Evolutionary conservation across 192 early-diverging fungal species (phyloP), one percentile per base, ranked within the genome.

Genomic region (Coemansia sp.): DNA sequence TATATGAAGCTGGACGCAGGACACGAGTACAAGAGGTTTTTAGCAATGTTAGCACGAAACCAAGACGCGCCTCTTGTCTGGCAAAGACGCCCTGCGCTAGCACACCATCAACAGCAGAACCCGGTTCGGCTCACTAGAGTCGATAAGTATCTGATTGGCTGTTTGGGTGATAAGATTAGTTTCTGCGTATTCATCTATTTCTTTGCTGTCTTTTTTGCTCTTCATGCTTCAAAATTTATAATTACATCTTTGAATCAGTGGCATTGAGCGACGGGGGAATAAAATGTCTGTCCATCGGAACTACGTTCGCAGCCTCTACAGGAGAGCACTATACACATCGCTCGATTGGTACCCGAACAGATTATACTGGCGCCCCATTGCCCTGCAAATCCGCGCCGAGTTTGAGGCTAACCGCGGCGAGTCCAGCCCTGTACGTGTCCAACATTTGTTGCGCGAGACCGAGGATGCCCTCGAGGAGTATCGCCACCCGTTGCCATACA

Each of bases 321-420:
- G 87, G 75, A 86, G 89, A 50, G 90, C 93, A 14, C 90, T 98
- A 50, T 88, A 89, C 73, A 86, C 90, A 35, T 86, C 92, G 14
- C 79, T 87, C 54, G 93, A 96, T 84, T 98, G 96, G 96, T 92
- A 93, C 80, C 92, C 93, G 73, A 88, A 92, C 74, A 88, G 91
- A 56, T 74, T 75, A 44, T 78, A 90, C 50, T 93, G 84, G 87
- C 89, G 96, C 42, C 87, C 92, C 64, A 93, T 93, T 80, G 87
- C 91, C 44, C 64, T 95, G 66, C 86, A 93, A 62, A 93, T 98
- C 78, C 86, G 96, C 37, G 86, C 87, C 33, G 80, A 88, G 68
- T 98, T 98, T 68, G 95, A 96, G 68, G 84, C 80, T 48, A 94
- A 94, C 78, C 88, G 87, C 64, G 68, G 88, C 65, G 79, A 94